Percentiles rank a stretch among this genome's conserved stretches.
These are phyloP conservation scores for Diplodia scrobiculata DNA, from an alignment of 2,329 filamentous ascomycete species.

Conservation along the genomic window DNA sequence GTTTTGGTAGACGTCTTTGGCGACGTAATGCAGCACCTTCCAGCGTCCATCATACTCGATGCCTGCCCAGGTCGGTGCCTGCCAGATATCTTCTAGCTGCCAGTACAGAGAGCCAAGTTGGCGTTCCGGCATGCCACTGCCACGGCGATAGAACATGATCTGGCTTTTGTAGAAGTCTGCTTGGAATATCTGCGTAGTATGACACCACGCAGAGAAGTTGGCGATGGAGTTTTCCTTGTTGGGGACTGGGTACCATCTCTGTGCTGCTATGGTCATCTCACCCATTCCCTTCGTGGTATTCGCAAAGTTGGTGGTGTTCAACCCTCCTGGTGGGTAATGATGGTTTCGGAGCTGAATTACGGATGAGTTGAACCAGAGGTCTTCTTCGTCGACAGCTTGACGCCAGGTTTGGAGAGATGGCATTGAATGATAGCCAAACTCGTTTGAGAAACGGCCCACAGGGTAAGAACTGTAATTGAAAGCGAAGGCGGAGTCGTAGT, in stretches of 20 bases:
- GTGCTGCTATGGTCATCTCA: constrained; percentile 61
- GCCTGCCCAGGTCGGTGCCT: constrained; percentile 64
- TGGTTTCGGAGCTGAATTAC: constrained; percentile 61
- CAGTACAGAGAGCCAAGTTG: constrained; percentile 65
- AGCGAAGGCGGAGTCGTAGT: constrained; percentile 57
- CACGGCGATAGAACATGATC: constrained; percentile 64
- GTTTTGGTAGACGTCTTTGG: constrained; percentile 60
- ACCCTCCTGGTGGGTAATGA: constrained; percentile 57
- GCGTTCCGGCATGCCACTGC: constrained; percentile 59
- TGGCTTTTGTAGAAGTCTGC: constrained; percentile 63
- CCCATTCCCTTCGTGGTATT: constrained; percentile 52
- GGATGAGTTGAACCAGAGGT: constrained; percentile 61
- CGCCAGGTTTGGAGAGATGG: constrained; percentile 62
- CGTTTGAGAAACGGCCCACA: constrained; percentile 62
- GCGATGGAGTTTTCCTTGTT: constrained; percentile 56
- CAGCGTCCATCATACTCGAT: constrained; percentile 65
- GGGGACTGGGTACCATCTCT: constrained; percentile 60
- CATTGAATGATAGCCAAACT: constrained; percentile 67
- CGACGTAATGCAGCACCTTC: constrained; percentile 63
- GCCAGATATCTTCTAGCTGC: constrained; percentile 68
- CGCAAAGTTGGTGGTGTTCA: constrained; percentile 51
- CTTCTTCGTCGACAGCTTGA: constrained; percentile 54
- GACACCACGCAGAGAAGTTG: constrained; percentile 65
- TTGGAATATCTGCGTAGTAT: constrained; percentile 65
- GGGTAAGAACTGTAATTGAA: constrained; percentile 61